These are phyloP conservation scores for Fusarium sp. DNA, from an alignment of 2,329 filamentous ascomycete genomes.

Conservation along the genomic window DNA sequence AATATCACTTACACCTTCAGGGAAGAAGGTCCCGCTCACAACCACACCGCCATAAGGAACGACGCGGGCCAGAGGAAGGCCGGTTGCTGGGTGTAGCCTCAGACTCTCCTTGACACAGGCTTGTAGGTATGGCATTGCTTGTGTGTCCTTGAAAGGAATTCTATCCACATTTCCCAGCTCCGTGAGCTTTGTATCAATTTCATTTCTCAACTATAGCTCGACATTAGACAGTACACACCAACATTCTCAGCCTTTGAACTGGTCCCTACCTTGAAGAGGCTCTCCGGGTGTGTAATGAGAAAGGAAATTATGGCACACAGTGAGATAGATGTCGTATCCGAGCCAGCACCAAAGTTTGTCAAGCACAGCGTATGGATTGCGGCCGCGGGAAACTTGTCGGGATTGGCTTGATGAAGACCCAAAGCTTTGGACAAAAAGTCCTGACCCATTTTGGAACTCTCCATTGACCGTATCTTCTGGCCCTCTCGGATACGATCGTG, in stretches of 20 bases:
- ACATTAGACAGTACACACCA: neutral
- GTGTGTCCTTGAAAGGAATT: slow-evolving; percentile 56
- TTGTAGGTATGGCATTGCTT: slow-evolving; percentile 65
- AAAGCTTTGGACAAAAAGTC: slow-evolving; percentile 13
- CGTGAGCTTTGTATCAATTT: slow-evolving; percentile 10
- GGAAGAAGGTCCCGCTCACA: slow-evolving; percentile 54
- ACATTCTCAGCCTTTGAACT: neutral
- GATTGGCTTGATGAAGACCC: neutral
- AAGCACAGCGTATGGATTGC: slow-evolving; percentile 6
- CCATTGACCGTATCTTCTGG: neutral
- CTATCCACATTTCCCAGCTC: neutral
- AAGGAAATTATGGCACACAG: slow-evolving; percentile 54
- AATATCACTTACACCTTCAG: slow-evolving; percentile 24
- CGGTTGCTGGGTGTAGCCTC: slow-evolving; percentile 64
- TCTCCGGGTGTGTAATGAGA: slow-evolving; percentile 50
- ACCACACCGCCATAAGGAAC: slow-evolving; percentile 62
- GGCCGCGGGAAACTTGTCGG: neutral
- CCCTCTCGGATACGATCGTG: neutral
- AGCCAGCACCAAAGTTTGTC: slow-evolving; percentile 52
- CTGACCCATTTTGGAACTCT: neutral
- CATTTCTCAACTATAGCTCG: neutral
- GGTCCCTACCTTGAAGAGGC: slow-evolving; percentile 3
- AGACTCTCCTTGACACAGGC: slow-evolving; percentile 68
- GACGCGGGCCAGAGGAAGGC: slow-evolving; percentile 63
- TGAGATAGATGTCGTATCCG: slow-evolving; percentile 53